Base-by-base conservation (phyloP, 345 rosid genomes). In the Excoecaria cochinchinensis region DNA sequence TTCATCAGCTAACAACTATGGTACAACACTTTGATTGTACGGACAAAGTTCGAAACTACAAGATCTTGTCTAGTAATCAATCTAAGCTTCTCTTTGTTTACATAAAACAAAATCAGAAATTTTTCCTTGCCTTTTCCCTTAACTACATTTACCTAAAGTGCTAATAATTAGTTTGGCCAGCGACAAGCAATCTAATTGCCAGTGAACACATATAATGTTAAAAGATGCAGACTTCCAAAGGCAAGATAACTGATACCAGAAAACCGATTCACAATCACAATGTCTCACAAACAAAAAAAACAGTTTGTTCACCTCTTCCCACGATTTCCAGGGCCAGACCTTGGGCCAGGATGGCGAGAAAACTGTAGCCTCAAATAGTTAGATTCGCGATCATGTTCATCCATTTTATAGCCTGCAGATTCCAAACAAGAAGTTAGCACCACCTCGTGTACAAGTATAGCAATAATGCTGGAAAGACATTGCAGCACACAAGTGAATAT, bases 331-430 rank as follows among this genome's bases (percentile, higher is more conserved):
- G 83, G 65, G 76, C 82, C 79, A 48, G 88, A 85, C 78, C 96
- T 87, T 69, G 90, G 93, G 47, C 93, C 90, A 21, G 95, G 93
- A 70, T 77, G 81, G 60, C 93, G 87, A 40, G 92, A 88, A 81
- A 93, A 93, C 58, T 91, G 92, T 63, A 90, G 86, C 74, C 88
- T 84, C 86, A 93, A 83, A 84, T 60, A 86, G 58, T 84, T 87
- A 31, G 98, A 93, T 70, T 90, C 93, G 0, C 83, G 82, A 48
- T 88, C 91, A 5, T 82, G 85, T 78, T 91, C 95, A 69, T 93
- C 98, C 89, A 91, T 88, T 68, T 78, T 87, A 82, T 89, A 91
- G 48, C 92, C 98, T 93, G 87, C 68, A 73, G 46, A 70, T 74
- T 53, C 40, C 63, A 67, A 55, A 63, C 72, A 68, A 16, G 5